Evolutionary conservation across 805 yeast species (phyloP).

Genomic region (Candida ascalaphidarum): DNA sequence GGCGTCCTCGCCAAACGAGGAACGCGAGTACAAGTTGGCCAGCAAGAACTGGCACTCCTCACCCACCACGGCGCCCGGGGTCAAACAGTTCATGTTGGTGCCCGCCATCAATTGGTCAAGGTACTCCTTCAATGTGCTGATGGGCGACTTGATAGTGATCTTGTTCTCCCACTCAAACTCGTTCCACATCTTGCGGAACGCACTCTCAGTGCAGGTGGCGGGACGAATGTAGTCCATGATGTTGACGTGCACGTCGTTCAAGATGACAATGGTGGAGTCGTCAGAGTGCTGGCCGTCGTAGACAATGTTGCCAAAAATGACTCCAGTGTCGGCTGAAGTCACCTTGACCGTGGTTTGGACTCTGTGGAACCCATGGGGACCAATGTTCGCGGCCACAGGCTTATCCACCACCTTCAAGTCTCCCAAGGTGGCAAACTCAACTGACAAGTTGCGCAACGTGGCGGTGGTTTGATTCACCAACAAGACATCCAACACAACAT

Average conservation of each 20-base stretch:
- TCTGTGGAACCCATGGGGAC: slow-evolving; percentile 96
- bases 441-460: slow-evolving; percentile 83
- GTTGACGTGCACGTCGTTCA: slow-evolving; percentile 92
- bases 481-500: slow-evolving; percentile 87
- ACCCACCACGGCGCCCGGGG: slow-evolving; percentile 86
- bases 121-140: slow-evolving; percentile 64
- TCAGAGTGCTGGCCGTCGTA: slow-evolving; percentile 94
- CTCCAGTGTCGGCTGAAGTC: slow-evolving; percentile 96
- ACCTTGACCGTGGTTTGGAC: slow-evolving; percentile 87
- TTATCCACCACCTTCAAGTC: slow-evolving; percentile 91
- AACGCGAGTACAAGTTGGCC: slow-evolving; percentile 87
- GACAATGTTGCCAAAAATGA: slow-evolving; percentile 92
- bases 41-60: slow-evolving; percentile 87
- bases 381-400: slow-evolving; percentile 82
- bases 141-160: slow-evolving; percentile 72
- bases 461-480: slow-evolving; percentile 90
- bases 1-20: slow-evolving; percentile 96
- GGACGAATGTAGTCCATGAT: slow-evolving; percentile 97
- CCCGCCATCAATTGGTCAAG: slow-evolving; percentile 67
- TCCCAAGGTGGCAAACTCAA: slow-evolving; percentile 93
- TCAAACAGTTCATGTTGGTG: slow-evolving; percentile 90
- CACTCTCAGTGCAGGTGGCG: slow-evolving; percentile 79
- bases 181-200: slow-evolving; percentile 97
- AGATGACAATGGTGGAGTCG: slow-evolving; percentile 80
- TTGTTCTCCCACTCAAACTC: slow-evolving; percentile 99